Evolutionary conservation across 306 rosid species (phyloP).

Genomic region (Citrullus mucosospermus): DNA sequence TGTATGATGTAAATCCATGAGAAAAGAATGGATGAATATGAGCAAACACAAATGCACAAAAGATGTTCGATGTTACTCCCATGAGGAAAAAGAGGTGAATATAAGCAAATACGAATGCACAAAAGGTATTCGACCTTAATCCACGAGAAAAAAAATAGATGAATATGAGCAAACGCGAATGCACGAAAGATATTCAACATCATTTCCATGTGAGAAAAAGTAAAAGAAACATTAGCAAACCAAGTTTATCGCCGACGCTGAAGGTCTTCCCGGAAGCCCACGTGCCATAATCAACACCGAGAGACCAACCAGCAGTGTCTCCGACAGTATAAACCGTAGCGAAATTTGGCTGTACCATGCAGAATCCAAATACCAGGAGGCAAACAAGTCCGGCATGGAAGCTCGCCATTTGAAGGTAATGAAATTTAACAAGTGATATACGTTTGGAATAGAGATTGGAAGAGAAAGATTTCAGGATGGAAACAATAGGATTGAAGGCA

Average conservation of each 20-base stretch:
- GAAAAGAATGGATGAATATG: no score
- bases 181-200: not conserved
- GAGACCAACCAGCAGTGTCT: slow-evolving; percentile 64
- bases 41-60: not conserved
- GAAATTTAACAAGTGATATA: not conserved
- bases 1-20: no score
- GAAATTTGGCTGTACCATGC: slow-evolving; percentile 31
- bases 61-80: not conserved
- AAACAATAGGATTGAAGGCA: not conserved
- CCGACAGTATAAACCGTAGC: slow-evolving; percentile 66
- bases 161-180: not conserved
- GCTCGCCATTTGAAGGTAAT: slow-evolving; percentile 4
- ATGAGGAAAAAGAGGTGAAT: not conserved
- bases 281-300: slow-evolving; percentile 54
- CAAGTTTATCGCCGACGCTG: slow-evolving; percentile 59
- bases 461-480: not conserved
- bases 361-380: slow-evolving; percentile 18
- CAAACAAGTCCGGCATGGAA: slow-evolving; percentile 18
- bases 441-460: not conserved
- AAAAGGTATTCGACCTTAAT: not conserved
- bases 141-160: not conserved
- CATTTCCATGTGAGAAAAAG: not conserved
- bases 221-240: slow-evolving; percentile 20
- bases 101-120: not conserved
- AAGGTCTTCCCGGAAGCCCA: slow-evolving; percentile 67